Evolutionary conservation across 225 moss, liverwort and hornwort genomes (phyloP).

Genomic region (Sphagnum contortum): DNA sequence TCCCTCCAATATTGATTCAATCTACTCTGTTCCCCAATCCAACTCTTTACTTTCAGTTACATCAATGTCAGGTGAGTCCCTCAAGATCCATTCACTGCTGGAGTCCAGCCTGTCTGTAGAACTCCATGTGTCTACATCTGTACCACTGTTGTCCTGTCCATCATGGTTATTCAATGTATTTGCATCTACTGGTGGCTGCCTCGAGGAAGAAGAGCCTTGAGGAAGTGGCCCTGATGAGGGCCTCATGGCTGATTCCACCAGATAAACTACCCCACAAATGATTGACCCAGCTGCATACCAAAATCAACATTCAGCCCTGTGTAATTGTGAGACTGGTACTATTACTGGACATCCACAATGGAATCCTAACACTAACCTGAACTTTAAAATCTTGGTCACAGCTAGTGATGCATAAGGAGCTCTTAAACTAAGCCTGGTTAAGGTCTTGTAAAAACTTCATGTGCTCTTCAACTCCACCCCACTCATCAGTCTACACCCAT

Average conservation of each 20-base stretch:
- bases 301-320: background rate
- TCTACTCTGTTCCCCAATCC: conserved; percentile 30
- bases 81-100: conserved; percentile 26
- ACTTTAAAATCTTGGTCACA: too few relatives aligned
- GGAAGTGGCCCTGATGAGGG: conserved; percentile 18
- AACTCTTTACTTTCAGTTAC: conserved; percentile 24
- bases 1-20: background rate
- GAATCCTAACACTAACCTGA: too few relatives aligned
- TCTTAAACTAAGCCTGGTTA: too few relatives aligned
- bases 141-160: background rate
- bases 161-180: background rate
- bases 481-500: too few relatives aligned
- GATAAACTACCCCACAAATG: conserved; percentile 33
- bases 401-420: too few relatives aligned
- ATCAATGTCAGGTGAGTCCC: conserved; percentile 22
- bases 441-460: too few relatives aligned
- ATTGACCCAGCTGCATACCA: conserved; percentile 30
- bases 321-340: too few relatives aligned
- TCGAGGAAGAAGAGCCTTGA: conserved; percentile 12
- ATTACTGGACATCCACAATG: too few relatives aligned
- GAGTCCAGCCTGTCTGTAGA: conserved; percentile 18
- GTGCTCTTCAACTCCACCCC: too few relatives aligned
- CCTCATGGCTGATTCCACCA: conserved; percentile 20
- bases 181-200: conserved; percentile 5
- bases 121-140: conserved; percentile 16